Percentiles rank a stretch among this genome's conserved stretches.
phyloP scores from a whole-genome alignment of 2,329 filamentous ascomycete species.

The Ciborinia camelliae region DNA sequence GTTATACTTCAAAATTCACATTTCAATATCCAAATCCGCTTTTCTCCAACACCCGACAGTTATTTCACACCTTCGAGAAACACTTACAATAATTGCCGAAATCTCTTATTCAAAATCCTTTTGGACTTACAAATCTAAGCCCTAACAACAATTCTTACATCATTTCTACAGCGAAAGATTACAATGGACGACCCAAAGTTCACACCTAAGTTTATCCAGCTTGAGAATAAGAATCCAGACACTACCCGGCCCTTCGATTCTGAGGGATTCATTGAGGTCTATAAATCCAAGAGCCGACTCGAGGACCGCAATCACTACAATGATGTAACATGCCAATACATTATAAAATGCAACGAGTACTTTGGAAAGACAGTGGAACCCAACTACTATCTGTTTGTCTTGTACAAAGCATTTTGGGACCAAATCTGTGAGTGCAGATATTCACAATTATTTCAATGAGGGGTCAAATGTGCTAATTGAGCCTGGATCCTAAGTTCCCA shows the following conservation, averaged over 20 bases:
- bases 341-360: neutral
- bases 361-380: neutral
- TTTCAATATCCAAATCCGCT: rapidly evolving
- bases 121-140: too few species aligned
- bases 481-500: neutral
- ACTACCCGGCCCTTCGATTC: neutral
- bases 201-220: neutral
- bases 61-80: too few species aligned
- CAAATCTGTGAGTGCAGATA: neutral
- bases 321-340: neutral
- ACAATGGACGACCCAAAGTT: neutral
- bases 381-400: neutral
- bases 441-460: neutral
- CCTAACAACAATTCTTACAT: too few species aligned
- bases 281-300: neutral
- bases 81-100: neutral
- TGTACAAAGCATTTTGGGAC: neutral
- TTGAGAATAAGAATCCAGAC: neutral
- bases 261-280: neutral
- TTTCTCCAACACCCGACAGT: too few species aligned
- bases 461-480: neutral
- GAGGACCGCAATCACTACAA: neutral
- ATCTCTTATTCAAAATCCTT: too few species aligned
- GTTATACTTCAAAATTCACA: too few species aligned
- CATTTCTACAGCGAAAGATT: neutral